Evolutionary conservation across 768 basidiomycete genomes (phyloP), one percentile per base, ranked within the genome.

Genomic region (Ephemerocybe angulata): DNA sequence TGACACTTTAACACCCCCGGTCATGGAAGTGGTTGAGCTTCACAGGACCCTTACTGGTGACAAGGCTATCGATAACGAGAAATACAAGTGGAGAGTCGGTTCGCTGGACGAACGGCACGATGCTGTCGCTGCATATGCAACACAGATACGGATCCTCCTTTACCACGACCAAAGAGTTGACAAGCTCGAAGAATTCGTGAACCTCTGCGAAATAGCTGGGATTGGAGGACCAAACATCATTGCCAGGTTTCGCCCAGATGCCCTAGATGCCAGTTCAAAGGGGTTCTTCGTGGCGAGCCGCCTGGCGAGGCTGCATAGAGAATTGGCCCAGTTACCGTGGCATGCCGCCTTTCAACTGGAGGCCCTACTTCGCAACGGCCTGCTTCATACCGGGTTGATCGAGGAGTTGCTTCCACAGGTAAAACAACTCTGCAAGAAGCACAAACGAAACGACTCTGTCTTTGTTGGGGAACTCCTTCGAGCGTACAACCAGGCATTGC

Each of bases 311-410:
- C 64, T 88, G 8, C 70, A 73, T 15, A 63, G 61, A 15, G 75
- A 75, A 69, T 59, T 87, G 40, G 65, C 66, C 28, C 67, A 65
- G 3, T 75, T 85, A 43, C 73, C 78, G 13, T 92, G 87, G 87
- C 67, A 72, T 3, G 76, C 90, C 29, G 86, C 85, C 0, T 93
- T 91, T 64, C 91, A 93, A 66, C 70, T 91, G 27, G 89, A 89
- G 65, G 79, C 83, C 0, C 71, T 90, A 11, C 65, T 93, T 4
- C 81, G 74, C 22, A 88, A 86, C 56, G 79, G 80, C 0, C 67
- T 81, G 19, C 72, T 92, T 21, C 81, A 84, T 55, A 84, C 88
- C 0, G 68, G 69, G 7, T 86, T 90, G 30, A 41, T 93, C 1
- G 63, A 68, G 3, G 61, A 68, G 4, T 69, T 90, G 35, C 66